Evolutionary conservation across 2,329 filamentous ascomycete genomes (phyloP), one percentile per base, ranked within the genome.

Genomic region (Cytospora chrysosperma): DNA sequence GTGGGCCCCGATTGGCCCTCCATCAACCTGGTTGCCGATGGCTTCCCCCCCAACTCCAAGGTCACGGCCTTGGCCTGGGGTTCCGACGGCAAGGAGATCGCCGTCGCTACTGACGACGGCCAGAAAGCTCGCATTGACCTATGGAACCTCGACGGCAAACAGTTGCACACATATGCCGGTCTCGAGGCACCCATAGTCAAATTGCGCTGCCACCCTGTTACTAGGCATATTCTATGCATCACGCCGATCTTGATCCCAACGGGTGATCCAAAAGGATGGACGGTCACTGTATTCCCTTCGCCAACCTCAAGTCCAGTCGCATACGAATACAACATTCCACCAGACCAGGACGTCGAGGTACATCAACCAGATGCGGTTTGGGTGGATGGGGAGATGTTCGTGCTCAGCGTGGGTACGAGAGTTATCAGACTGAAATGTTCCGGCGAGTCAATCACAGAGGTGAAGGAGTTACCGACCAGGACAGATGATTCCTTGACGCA

Each of bases 41-140:
- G 82, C 53, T 77, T 81, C 24, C 79, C 81, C n/a, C 74, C 75
- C 55, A 78, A 79, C 63, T 81, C 84, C 1, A 84, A 80, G 1
- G 81, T 86, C 32, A 85, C 83, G 17, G 82, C 85, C 56, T 78
- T 89, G 72, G 80, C 85, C 53, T 88, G 86, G 86, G 84, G 84
- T 34, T 79, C 77, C 43, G 80, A 85, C 67, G 86, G 86, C 28
- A 75, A 76, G 2, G 75, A 78, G 34, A 81, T 89, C 68, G 85
- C 85, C 9, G 73, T 88, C 12, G 84, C 85, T 30, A 84, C 82
- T 19, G 85, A 88, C 61, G 77, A 80, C 4, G 82, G 79, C 24
- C 80, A 77, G 43, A 82, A 82, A 55, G 80, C 82, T 3, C 76
- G 76, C 51, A 79, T 88, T 26, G 82, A 81, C 63, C 79, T 88